phyloP scores from a whole-genome alignment of 2,329 filamentous ascomycete genomes.

The Fonsecaea monophora region DNA sequence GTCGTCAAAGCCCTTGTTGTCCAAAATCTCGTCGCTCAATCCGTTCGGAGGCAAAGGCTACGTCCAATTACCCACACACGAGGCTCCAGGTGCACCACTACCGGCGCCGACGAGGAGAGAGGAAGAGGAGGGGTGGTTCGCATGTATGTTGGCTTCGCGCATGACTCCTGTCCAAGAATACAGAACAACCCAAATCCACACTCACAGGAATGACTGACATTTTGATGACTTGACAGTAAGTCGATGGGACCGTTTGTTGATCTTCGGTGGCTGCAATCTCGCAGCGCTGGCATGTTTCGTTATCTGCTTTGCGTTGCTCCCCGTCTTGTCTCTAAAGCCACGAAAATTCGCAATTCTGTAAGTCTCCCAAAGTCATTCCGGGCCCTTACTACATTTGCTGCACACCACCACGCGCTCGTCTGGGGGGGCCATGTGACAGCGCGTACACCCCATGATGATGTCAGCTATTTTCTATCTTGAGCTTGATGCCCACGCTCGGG shows the following conservation, averaged over 20 bases:
- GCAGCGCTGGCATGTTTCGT: constrained; percentile 91
- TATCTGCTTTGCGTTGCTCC: constrained; percentile 87
- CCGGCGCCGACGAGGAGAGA: constrained; percentile 84
- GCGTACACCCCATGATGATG: constrained; percentile 40
- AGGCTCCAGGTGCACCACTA: constrained; percentile 80
- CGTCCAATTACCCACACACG: constrained; percentile 85
- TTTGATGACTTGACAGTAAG: constrained; percentile 69
- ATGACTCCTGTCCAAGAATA: constrained; percentile 17
- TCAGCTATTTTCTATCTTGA: constrained; percentile 37
- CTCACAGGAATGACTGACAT: constrained; percentile 26
- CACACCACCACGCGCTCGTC: constrained; percentile 35
- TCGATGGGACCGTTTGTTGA: constrained; percentile 92
- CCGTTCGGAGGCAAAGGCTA: constrained; percentile 84
- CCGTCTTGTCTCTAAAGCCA: constrained; percentile 77
- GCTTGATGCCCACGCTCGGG: constrained; percentile 20
- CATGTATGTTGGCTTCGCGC: constrained; percentile 70
- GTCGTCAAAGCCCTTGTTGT: constrained; percentile 75
- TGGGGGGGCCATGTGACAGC: constrained; percentile 37
- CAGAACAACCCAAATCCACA: constrained; percentile 6
- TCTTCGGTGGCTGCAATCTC: constrained; percentile 90
- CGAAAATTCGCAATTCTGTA: constrained; percentile 97
- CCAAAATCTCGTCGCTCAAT: constrained; percentile 82
- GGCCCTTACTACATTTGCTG: constrained; percentile 26
- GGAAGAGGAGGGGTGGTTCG: constrained; percentile 95
- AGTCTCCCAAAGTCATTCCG: constrained; percentile 58